Evolutionary conservation across 177 flowering plant species (phyloP).

Genomic region (Vitis hybrid): DNA sequence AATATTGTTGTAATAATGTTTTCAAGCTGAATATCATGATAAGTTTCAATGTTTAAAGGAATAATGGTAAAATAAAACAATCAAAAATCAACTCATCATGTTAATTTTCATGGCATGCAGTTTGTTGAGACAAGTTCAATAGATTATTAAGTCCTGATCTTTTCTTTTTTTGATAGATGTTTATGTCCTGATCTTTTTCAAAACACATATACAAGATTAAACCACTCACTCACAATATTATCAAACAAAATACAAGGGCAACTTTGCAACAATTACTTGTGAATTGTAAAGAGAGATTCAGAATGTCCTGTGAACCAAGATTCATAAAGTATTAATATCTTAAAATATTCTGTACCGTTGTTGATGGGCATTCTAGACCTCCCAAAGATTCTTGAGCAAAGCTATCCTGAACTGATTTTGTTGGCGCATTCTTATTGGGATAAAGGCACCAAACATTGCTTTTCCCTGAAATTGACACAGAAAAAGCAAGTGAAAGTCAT

Average conservation of each 20-base stretch:
- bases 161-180: too few species aligned
- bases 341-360: constrained; percentile 27
- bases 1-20: neutral
- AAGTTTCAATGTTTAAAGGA: neutral
- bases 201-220: neutral
- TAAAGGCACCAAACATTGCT: constrained; percentile 85
- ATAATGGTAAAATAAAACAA: neutral
- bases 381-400: constrained; percentile 26
- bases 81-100: too few species aligned
- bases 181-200: neutral
- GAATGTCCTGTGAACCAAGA: neutral
- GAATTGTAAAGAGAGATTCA: too few species aligned
- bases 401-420: constrained; percentile 59
- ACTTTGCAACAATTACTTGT: neutral
- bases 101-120: neutral
- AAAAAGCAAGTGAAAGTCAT: neutral
- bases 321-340: neutral
- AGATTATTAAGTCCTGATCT: neutral
- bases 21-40: neutral
- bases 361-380: constrained; percentile 20
- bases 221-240: neutral
- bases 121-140: neutral
- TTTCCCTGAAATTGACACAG: constrained; percentile 51
- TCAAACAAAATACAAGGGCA: neutral
- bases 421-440: constrained; percentile 62